Evolutionary conservation across 78 protist genomes (phyloP), one percentile per base, ranked within the genome.

Genomic region (Polysphondylium violaceum): DNA sequence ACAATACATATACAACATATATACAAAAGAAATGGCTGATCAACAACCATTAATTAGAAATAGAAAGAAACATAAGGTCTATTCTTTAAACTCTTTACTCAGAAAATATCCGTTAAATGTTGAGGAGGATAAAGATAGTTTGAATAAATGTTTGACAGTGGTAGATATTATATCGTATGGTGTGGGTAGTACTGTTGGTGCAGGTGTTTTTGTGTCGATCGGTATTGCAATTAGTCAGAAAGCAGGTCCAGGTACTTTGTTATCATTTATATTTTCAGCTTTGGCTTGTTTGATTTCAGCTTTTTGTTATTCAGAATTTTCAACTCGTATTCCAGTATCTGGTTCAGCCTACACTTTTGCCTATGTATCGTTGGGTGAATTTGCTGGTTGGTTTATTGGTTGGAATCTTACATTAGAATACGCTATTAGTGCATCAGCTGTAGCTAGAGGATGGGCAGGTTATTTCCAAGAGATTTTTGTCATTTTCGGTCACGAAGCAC

Each of bases 291-390:
- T 88, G 12, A 47, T 94, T 47, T 83, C 92, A 0, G 94, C 92
- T 21, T 73, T 94, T 19, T 86, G 94, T 56, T 94, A 94, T 64
- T 68, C 94, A 7, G 97, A 95, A 47, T 75, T 95, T 29, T 72
- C 94, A 5, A 53, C 92, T 25, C 17, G 55, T 19, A 81, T 95
- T 2, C 94, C 95, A 38, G 73, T 79, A 14, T 56, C 95, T 1
- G 97, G 97, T 6, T 40, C 74, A 21, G 95, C 97, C n/a, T 95
- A 95, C 77, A 71, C 93, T 23, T 95, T 76, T 88, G 65, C 94
- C 0, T 72, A 76, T 69, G 83, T 87, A 8, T 65, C 94, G 2
- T 40, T 91, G 2, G 97, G 97, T 8, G 89, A 87, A 12, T 53
- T 74, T 40, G 58, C 68, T n/a, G 93, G 93, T 27, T 95, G 89